A percentile compares a stretch with the other conserved stretches of the same genome.
phyloP scores from a whole-genome alignment of 2,329 filamentous ascomycete genomes.

The Ascosphaera pollenicola region DNA sequence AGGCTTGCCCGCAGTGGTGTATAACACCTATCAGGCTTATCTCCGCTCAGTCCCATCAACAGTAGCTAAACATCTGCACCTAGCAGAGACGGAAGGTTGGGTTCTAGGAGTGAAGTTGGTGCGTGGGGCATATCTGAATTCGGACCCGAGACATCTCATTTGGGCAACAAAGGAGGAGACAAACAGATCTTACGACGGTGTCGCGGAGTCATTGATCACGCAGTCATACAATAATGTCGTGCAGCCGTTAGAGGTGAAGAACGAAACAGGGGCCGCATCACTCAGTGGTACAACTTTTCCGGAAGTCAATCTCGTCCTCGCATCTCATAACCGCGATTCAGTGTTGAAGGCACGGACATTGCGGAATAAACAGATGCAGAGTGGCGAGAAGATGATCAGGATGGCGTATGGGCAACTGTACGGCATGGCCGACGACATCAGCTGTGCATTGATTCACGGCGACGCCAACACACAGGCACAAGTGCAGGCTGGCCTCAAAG shows the following conservation, averaged over 20 bases:
- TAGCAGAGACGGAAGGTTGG: slow-evolving; percentile 37
- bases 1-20: slow-evolving; percentile 33
- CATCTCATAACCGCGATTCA: slow-evolving; percentile 58
- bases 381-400: slow-evolving; percentile 20
- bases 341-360: slow-evolving; percentile 32
- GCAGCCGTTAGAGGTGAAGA: slow-evolving; percentile 2
- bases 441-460: slow-evolving; percentile 25
- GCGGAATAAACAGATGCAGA: slow-evolving; percentile 21
- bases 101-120: slow-evolving; percentile 53
- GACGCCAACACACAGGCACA: slow-evolving; percentile 16
- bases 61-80: slow-evolving; percentile 37
- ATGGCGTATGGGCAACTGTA: slow-evolving; percentile 33
- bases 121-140: slow-evolving; percentile 48
- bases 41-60: slow-evolving; percentile 38
- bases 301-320: slow-evolving; percentile 42
- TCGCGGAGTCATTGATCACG: slow-evolving; percentile 43
- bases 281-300: slow-evolving; percentile 24
- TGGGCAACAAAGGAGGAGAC: slow-evolving; percentile 48
- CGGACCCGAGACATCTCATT: slow-evolving; percentile 46
- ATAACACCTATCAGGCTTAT: slow-evolving; percentile 60
- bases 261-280: neutral
- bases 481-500: slow-evolving; percentile 10
- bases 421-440: slow-evolving; percentile 38
- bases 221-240: slow-evolving; percentile 34
- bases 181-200: slow-evolving; percentile 47